Conservation (phyloP, 192 early-diverging fungal genomes). For the Diversispora eburnea region DNA sequence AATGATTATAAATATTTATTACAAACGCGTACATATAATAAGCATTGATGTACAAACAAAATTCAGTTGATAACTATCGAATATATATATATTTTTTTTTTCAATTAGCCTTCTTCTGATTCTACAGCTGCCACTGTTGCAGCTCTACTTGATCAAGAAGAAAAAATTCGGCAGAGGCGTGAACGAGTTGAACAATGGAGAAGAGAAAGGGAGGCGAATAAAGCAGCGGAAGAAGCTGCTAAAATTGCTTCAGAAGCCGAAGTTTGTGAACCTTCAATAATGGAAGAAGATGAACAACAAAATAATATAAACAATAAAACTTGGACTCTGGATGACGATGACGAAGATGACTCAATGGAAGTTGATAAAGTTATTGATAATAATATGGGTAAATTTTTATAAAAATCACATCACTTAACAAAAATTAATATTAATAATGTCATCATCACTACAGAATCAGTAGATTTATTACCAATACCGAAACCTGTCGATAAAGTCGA, state of each 20-base stretch:
- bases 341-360: constrained; percentile 58
- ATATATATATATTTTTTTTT: constrained; percentile 3
- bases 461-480: constrained; percentile 17
- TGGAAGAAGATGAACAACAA: constrained; percentile 19
- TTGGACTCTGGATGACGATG: constrained; percentile 63
- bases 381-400: not conserved
- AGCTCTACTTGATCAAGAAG: constrained; percentile 47
- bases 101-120: constrained; percentile 16
- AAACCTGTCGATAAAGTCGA: constrained; percentile 16
- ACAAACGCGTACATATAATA: too few relatives aligned
- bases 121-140: constrained; percentile 32
- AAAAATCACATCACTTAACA: not conserved
- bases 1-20: too few relatives aligned
- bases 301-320: constrained; percentile 39
- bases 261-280: constrained; percentile 15
- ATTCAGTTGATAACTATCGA: not conserved
- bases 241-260: constrained; percentile 28
- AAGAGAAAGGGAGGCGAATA: constrained; percentile 56
- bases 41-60: not conserved
- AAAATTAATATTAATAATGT: not conserved
- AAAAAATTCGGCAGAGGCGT: constrained; percentile 66
- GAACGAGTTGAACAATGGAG: constrained; percentile 84
- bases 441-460: not conserved
- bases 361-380: constrained; percentile 28
- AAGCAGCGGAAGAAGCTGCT: constrained; percentile 46